Conservation (phyloP, 306 rosid genomes). For the Myrica gale region DNA sequence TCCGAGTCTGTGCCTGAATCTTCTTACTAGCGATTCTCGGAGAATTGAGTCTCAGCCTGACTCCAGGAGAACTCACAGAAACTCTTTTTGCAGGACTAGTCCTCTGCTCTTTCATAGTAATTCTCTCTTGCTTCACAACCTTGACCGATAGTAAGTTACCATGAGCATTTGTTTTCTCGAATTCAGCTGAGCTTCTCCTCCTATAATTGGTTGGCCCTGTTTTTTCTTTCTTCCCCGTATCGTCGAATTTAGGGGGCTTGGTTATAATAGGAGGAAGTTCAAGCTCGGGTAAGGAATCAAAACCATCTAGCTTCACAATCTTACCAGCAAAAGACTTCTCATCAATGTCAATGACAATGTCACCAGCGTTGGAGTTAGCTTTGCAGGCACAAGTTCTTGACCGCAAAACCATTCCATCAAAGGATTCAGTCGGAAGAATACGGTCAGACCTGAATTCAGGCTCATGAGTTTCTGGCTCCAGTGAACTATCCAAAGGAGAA, state of each 20-base stretch:
- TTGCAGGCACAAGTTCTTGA: conserved; percentile 17
- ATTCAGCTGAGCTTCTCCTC: conserved; percentile 29
- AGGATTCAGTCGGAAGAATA: conserved; percentile 50
- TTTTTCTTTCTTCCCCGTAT: conserved; percentile 35
- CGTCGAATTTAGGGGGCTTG: conserved; percentile 45
- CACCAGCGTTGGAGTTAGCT: conserved; percentile 31
- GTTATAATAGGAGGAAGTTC: conserved; percentile 73
- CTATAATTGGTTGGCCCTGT: conserved; percentile 22
- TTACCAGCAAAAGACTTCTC: conserved; percentile 39
- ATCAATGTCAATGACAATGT: conserved; percentile 60
- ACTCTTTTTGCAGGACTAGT: conserved; percentile 39
- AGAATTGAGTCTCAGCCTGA: conserved; percentile 58
- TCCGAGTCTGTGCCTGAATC: conserved; percentile 39
- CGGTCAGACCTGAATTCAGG: conserved; percentile 73
- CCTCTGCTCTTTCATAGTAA: conserved; percentile 28
- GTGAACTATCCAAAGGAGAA: conserved; percentile 44
- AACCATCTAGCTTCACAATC: conserved; percentile 32
- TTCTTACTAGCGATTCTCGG: conserved; percentile 47
- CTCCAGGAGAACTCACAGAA: conserved; percentile 56
- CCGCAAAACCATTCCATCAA: conserved; percentile 28
- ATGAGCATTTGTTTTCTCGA: conserved; percentile 15
- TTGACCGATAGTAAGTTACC: conserved; percentile 35
- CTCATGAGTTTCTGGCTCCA: conserved; percentile 39
- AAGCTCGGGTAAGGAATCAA: conserved; percentile 43
- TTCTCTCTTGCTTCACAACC: conserved; percentile 27